Base-by-base conservation (phyloP, 441 rosid genomes). In the Populus tomentosa region DNA sequence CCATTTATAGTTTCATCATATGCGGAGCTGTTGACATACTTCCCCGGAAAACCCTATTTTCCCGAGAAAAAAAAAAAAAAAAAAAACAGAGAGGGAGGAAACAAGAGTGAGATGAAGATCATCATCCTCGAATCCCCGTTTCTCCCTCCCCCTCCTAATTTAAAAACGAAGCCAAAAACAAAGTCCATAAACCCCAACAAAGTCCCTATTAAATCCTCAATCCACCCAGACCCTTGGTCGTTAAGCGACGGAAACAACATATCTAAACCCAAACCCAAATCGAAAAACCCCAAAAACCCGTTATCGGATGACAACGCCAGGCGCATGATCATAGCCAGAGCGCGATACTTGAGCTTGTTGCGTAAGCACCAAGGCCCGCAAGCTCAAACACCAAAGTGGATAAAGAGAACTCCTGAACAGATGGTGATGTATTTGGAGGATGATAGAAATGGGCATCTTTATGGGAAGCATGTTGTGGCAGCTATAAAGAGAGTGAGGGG, bases 231-330 rank as follows among this genome's bases (percentile, higher is more conserved):
- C 87, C 94, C 97, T 18, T 95, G 97, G 97, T 90, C 97, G 13
- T 89, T 88, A 74, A 90, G 96, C 85, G 97, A 90, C 76, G 93
- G 95, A 35, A 82, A 71, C 71, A 76, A 66, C 67, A 68, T 84
- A 33, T 80, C 86, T 33, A 88, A 81, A 67, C 92, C 97, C 8
- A 94, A 90, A 80, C 95, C 97, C 77, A 86, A 70, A 64, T 87
- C 86, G 68, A 90, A 84, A 79, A 86, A 89, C 75, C 88, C 91
- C 32, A 91, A 90, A 69, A 88, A 86, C 70, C 94, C 92, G 0
- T 88, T 90, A 75, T 89, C 98, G 24, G 97, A 93, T 82, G 95
- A 91, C 87, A 85, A 89, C 84, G 97, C 98, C 18, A 88, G 98
- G 26, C 91, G 97, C 81, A 93, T 95, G 75, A 90, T 95, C 84